Base-by-base conservation (phyloP, 345 rosid species). In the Aquilaria sinensis region DNA sequence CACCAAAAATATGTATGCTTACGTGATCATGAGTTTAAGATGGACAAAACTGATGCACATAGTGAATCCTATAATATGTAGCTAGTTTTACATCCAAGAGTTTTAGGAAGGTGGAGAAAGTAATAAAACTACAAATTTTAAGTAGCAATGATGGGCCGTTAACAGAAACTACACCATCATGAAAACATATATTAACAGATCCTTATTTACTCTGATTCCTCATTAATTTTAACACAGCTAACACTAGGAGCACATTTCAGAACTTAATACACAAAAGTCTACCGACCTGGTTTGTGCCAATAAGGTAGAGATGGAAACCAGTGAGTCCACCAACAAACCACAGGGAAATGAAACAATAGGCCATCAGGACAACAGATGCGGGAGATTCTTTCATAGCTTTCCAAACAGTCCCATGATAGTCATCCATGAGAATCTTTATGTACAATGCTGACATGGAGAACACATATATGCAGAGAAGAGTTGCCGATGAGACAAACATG, bases 251-350 rank as follows among this genome's bases (percentile, higher is more conserved):
- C 4, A 37, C 6, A 51, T 9, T 51, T 11, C 53, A 51, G 53
- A 51, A 37, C 43, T 5, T 51, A 51, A 51, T 51, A 5, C 33
- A 61, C 61, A 48, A 72, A 53, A 51, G 45, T 53, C 53, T 15
- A 77, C 87, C 69, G 62, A 88, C 99, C 90, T 94, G 97, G 75
- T 94, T 94, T 43, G 95, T 82, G 68, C 85, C 81, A 15, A 90
- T 88, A 64, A 94, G 96, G 77, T 94, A 90, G 64, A 82, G 76
- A 76, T 94, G 99, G 74, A 90, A 90, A 60, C 96, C 97, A 6
- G 97, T 86, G 54, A 94, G 92, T 34, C 99, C 97, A 64, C 96
- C 92, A 57, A 94, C 99, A 79, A 90, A 90, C 97, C 99, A 94
- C 47, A 94, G 78, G 7, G 89, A 62, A 56, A 90, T 80, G 75